These are phyloP conservation scores for Kluyveromyces lactis DNA, from an alignment of 805 yeast species.

Conservation along the genomic window DNA sequence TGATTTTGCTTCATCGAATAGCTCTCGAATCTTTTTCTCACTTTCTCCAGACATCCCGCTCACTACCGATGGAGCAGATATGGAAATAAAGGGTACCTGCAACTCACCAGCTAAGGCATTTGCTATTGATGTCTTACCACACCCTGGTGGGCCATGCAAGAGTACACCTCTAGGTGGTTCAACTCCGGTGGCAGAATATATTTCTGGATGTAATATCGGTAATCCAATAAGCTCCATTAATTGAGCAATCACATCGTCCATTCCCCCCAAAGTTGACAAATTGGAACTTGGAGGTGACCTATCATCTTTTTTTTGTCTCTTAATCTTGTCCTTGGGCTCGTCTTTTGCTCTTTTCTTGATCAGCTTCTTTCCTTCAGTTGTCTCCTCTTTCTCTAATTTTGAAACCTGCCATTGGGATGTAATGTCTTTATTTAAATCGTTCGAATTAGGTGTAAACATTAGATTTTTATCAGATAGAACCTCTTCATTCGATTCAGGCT, in stretches of 20 bases:
- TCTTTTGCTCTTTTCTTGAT: slow-evolving; percentile 48
- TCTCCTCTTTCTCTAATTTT: slow-evolving; percentile 9
- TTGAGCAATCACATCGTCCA: slow-evolving; percentile 76
- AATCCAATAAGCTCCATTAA: slow-evolving; percentile 84
- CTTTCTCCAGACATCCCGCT: slow-evolving; percentile 99
- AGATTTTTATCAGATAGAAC: slow-evolving; percentile 30
- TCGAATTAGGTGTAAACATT: slow-evolving; percentile 58
- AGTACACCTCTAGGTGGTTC: slow-evolving; percentile 93
- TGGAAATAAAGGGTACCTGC: slow-evolving; percentile 82
- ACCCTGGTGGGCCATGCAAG: slow-evolving; percentile 98
- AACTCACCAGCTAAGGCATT: slow-evolving; percentile 93
- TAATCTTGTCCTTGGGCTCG: slow-evolving; percentile 22
- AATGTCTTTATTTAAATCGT: slow-evolving; percentile 68
- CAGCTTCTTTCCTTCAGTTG: slow-evolving; percentile 27
- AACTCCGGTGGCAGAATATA: slow-evolving; percentile 77
- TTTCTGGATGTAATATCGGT: slow-evolving; percentile 91
- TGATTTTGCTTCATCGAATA: slow-evolving; percentile 84
- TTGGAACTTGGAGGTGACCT: slow-evolving; percentile 64
- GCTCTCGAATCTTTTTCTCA: slow-evolving; percentile 86
- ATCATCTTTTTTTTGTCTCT: slow-evolving; percentile 41
- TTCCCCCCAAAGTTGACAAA: slow-evolving; percentile 77
- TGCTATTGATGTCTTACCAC: slow-evolving; percentile 96
- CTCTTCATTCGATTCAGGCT: slow-evolving; percentile 16
- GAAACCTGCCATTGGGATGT: slow-evolving; percentile 55
- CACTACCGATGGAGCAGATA: slow-evolving; percentile 93